A percentile compares a stretch with the other conserved stretches of the same genome.
Evolutionary conservation across 2,329 filamentous ascomycete genomes (phyloP).

Genomic region (Diaporthe capsici): DNA sequence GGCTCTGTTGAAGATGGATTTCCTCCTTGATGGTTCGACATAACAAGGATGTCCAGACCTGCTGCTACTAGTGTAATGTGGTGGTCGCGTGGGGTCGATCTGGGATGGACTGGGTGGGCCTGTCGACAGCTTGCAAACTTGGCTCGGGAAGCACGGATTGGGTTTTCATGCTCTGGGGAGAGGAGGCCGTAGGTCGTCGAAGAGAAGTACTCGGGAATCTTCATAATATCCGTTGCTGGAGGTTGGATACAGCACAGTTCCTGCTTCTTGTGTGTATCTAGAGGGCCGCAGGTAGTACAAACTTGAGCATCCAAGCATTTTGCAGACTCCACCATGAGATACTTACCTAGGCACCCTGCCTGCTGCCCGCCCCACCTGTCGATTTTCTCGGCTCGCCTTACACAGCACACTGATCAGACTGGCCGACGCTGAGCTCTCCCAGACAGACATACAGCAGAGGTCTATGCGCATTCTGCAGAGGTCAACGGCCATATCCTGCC

Average conservation of each 20-base stretch:
- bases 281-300: background rate
- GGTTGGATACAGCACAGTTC: background rate
- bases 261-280: background rate
- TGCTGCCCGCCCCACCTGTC: background rate
- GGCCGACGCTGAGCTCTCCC: background rate
- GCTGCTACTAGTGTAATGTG: background rate
- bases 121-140: too few relatives aligned
- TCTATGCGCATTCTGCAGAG: background rate
- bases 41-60: background rate
- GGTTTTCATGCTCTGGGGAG: too few relatives aligned
- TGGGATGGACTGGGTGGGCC: background rate
- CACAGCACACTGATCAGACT: background rate
- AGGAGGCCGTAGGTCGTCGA: background rate
- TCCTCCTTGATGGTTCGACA: background rate
- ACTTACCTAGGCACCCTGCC: too few relatives aligned
- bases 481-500: background rate
- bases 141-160: background rate
- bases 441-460: background rate
- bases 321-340: background rate
- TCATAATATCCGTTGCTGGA: background rate
- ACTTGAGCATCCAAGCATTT: background rate
- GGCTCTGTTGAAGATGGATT: background rate
- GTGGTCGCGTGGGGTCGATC: background rate
- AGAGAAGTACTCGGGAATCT: background rate
- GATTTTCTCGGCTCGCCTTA: background rate